Base-by-base conservation (phyloP, 768 basidiomycete genomes). In the Mycena chlorophos region DNA sequence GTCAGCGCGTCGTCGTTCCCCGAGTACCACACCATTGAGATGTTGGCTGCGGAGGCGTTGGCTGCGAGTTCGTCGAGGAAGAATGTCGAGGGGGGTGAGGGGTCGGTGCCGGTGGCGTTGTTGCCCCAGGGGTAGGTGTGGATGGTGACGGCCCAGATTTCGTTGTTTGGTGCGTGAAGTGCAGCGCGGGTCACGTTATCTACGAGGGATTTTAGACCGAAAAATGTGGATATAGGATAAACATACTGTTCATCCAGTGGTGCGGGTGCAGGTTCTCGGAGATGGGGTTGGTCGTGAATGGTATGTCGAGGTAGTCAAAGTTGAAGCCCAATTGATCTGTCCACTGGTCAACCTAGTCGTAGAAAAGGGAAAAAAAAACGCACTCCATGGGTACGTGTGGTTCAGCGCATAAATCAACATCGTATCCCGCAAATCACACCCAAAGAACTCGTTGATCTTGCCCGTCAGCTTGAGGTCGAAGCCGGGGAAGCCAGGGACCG, bases 1-100 rank as follows among this genome's bases (percentile, higher is more conserved):
- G 77, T 58, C 22, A 81, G 72, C 8, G 75, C 69, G 65, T 81
- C 79, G 39, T 81, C 79, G 49, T 81, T 81, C n/a, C 73, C 79
- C 12, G 79, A 79, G 63, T 68, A 82, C 28, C 78, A 64, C 3
- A 80, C 61, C 20, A 81, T 63, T 2, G 60, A 55, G 25, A 81
- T 58, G 34, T 69, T 54, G 3, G 69, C 68, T 1, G 62, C 64
- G 1, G 77, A 69, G 5, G 75, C 76, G 31, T 81, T 81, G 6
- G 75, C 68, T 2, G 79, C 77, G 16, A 81, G 70, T 16, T 81
- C 79, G 4, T 68, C 65, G 22, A 81, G 58, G 66, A 81, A 81
- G 3, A 42, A n/a, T 12, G 31, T 50, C 26, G 51, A 45, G 43
- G 42, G 29, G 25, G 42, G 30, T 40, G 27, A 49, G 19, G 25